Base-by-base conservation (phyloP, 2,329 filamentous ascomycete species). In the Ceratocystis huliohia region DNA sequence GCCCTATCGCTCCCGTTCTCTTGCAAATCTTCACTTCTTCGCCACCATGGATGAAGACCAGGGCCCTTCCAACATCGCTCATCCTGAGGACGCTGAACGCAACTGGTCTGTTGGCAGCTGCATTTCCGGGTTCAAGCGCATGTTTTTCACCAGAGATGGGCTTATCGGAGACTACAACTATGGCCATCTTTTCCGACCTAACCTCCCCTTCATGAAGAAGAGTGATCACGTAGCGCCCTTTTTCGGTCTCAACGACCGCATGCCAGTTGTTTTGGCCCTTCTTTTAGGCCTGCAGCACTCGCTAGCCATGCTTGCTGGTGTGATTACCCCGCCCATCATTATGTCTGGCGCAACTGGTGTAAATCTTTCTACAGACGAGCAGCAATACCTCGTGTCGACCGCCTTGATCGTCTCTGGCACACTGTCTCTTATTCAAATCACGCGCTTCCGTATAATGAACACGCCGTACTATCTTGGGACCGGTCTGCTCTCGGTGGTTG, bases 161-260 rank as follows among this genome's bases (percentile, higher is more conserved):
- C 81, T 96, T 30, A 75, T 96, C 66, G 92, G 92, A 69, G 81
- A 85, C 71, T 96, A 96, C 75, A 88, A 96, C 80, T 96, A 96
- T 81, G 88, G 75, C 45, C 94, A 91, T 72, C 85, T 96, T 50
- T 96, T 96, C 80, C 84, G 79, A 25, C 89, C 84, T 1, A 91
- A 89, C 70, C 76, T 96, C 25, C 92, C 92, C 0, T 96, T 96
- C 75, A 85, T 94, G 80, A 85, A 82, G 73, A 84, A 82, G 74
- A 72, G 77, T 4, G 74, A 74, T 44, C 75, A 77, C 69, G 78
- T 81, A n/a, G 84, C 87, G 41, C 89, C 89, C 0, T 94, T 95
- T 75, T 94, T 93, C 72, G 89, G 89, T n/a, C 83, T 93, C 48
- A 82, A 93, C 71, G 88, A 92, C 74, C 78, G 77, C 66, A 89